Percentiles rank a stretch among this genome's conserved stretches.
Evolutionary conservation across 2,329 filamentous ascomycete species (phyloP).

Genomic region (Penicillium sp.): DNA sequence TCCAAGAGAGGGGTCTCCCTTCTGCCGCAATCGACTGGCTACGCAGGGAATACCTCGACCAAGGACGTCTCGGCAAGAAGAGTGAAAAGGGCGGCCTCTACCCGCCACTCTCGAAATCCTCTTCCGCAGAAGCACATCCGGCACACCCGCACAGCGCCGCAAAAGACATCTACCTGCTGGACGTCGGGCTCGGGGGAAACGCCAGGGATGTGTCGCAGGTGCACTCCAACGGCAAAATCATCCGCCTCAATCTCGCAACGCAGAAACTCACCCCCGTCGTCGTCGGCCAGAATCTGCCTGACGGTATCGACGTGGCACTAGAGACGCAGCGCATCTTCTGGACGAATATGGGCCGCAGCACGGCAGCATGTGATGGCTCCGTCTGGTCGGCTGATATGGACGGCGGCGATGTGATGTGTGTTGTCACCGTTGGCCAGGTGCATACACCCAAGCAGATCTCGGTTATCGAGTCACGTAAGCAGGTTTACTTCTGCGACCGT

Average conservation of each 20-base stretch:
- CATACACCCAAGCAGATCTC: conserved; percentile 44
- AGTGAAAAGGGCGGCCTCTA: conserved; percentile 35
- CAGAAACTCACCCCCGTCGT: conserved; percentile 12
- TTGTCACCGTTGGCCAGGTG: conserved; percentile 40
- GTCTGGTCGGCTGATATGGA: conserved; percentile 44
- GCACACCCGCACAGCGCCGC: conserved; percentile 3
- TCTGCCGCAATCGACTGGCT: conserved; percentile 39
- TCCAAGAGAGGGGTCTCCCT: conserved; percentile 40
- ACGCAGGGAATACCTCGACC: conserved; percentile 38
- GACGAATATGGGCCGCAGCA: conserved; percentile 44
- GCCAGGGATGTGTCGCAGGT: conserved; percentile 11
- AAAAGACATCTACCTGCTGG: conserved; percentile 19
- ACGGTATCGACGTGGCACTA: conserved; percentile 39
- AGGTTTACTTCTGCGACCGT: conserved; percentile 39
- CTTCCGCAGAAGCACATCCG: conserved; percentile 5
- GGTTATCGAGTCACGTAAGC: conserved; percentile 20
- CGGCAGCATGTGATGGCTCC: conserved; percentile 35
- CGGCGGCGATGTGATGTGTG: conserved; percentile 38
- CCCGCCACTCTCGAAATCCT: conserved; percentile 18
- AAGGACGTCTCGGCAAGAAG: conserved; percentile 40
- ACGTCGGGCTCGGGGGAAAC: conserved; percentile 21
- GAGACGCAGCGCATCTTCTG: conserved; percentile 38
- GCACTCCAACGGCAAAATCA: conserved; percentile 13
- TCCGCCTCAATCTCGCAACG: conserved; percentile 13
- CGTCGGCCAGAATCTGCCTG: conserved; percentile 29